Base-by-base conservation (phyloP, 805 yeast genomes). In the Komagataella populi region DNA sequence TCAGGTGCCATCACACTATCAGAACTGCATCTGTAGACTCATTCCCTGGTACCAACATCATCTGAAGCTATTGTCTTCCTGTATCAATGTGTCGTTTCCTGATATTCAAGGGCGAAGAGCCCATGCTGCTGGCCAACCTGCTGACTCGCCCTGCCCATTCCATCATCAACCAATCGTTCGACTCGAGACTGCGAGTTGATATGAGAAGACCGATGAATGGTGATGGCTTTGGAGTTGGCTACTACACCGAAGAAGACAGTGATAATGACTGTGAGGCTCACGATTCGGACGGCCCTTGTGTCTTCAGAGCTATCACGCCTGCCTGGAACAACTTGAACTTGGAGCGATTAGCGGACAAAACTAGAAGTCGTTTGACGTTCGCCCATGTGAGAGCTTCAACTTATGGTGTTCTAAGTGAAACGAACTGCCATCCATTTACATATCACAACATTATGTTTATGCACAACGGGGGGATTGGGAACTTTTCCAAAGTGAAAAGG, bases 191-290 rank as follows among this genome's bases (percentile, higher is more conserved):
- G 45, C 73, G 99, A 52, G 72, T 93, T 16, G 98, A 93, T 61
- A 83, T 81, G 68, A 71, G 95, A 56, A 79, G 96, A 50, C 98
- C 99, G 1, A 87, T 93, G 58, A 93, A 93, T 64, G 99, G 99
- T 46, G 99, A 93, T 66, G 99, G 99, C 0, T 93, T 93, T 65
- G 99, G 99, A 1, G 91, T 93, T 20, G 98, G 98, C 0, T 93
- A 93, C 68, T 93, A 93, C 62, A 73, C 81, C 3, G 59, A 70
- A n/a, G 84, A 78, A 47, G 68, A 68, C 7, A 82, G 78, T 48
- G 66, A 64, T 8, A 30, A 30, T 30, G 39, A 30, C 39, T 30
- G 39, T 30, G 71, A 66, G 24, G 63, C 77, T 17, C 78, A 75
- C 45, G 53, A 49, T 7, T 16, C 48, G n/a, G 78, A 80, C 46